Conservation (phyloP, 345 rosid species). For the Carallia pectinifolia region DNA sequence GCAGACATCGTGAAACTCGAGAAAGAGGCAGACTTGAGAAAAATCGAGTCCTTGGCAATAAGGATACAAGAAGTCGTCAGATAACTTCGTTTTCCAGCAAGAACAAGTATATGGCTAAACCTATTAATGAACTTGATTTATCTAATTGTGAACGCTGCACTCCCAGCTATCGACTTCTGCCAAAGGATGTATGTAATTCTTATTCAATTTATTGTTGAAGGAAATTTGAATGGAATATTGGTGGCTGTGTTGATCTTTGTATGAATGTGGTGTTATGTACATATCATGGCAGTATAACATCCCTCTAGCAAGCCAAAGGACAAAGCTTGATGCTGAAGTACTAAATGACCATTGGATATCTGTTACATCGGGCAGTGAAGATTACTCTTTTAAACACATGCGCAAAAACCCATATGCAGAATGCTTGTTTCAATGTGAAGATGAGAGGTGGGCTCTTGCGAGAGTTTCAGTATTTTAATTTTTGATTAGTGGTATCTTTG, state of each 20-base stretch:
- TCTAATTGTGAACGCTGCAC: conserved; percentile 96
- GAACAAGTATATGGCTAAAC: conserved; percentile 74
- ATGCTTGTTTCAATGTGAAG: conserved; percentile 92
- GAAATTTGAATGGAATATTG: conserved; percentile 8
- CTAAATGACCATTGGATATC: conserved; percentile 98
- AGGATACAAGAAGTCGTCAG: conserved; percentile 55
- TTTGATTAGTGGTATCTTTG: background rate
- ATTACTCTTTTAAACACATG: conserved; percentile 98
- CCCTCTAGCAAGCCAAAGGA: conserved; percentile 78
- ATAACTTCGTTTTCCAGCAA: conserved; percentile 57
- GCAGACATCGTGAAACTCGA: conserved; percentile 55
- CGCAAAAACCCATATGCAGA: conserved; percentile 98
- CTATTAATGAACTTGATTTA: conserved; percentile 90
- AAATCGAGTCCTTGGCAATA: conserved; percentile 43
- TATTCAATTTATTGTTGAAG: conserved; percentile 6
- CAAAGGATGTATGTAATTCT: conserved; percentile 59
- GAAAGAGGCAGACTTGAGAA: conserved; percentile 84
- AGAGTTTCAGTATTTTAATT: background rate
- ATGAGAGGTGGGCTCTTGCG: conserved; percentile 72
- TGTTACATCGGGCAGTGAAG: conserved; percentile 99
- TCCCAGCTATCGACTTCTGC: conserved; percentile 96
- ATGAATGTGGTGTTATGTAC: conserved; percentile 23
- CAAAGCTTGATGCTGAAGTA: conserved; percentile 75
- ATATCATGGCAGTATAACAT: conserved; percentile 69
- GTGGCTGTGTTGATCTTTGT: conserved; percentile 16